These are phyloP conservation scores for Xylariaceae sp. DNA, from an alignment of 2,329 filamentous ascomycete species.

Conservation along the genomic window DNA sequence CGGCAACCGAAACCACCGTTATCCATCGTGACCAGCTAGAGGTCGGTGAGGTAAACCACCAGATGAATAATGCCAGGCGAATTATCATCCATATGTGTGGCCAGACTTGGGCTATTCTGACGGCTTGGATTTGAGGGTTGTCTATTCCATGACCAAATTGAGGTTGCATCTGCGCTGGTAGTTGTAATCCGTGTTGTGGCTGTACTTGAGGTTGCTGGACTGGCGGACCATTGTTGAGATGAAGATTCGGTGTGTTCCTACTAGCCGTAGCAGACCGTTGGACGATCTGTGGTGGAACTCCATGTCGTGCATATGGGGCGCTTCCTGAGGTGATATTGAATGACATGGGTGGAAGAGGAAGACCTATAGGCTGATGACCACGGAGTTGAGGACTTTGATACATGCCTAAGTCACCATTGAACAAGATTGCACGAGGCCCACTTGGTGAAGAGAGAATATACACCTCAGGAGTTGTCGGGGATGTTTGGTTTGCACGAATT, in stretches of 20 bases:
- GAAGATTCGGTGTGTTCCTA: constrained; percentile 26
- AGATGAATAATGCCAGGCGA: constrained; percentile 65
- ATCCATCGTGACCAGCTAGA: constrained; percentile 66
- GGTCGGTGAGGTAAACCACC: constrained; percentile 67
- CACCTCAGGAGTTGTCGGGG: constrained; percentile 53
- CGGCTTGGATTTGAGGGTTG: constrained; percentile 44
- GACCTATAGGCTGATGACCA: constrained; percentile 21
- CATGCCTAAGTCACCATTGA: constrained; percentile 58
- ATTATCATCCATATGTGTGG: constrained; percentile 69
- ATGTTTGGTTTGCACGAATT: constrained; percentile 27
- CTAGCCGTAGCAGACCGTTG: constrained; percentile 19
- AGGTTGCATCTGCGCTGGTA: constrained; percentile 38
- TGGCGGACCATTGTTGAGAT: constrained; percentile 36
- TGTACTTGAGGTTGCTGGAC: constrained; percentile 39
- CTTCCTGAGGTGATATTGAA: constrained; percentile 12
- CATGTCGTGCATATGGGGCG: constrained; percentile 22
- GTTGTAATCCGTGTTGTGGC: constrained; percentile 38
- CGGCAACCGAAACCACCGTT: constrained; percentile 59
- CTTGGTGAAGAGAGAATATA: constrained; percentile 67
- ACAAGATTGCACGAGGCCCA: constrained; percentile 63
- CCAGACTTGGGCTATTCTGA: constrained; percentile 55
- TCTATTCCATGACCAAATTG: constrained; percentile 39
- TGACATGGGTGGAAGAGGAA: constrained; percentile 25
- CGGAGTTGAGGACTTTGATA: constrained; percentile 56
- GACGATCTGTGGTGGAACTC: constrained; percentile 28